Percentiles rank a stretch among this genome's conserved stretches.
Conservation (phyloP, 2,329 filamentous ascomycete genomes). For the Ophiocordyceps camponoti-saundersi region DNA sequence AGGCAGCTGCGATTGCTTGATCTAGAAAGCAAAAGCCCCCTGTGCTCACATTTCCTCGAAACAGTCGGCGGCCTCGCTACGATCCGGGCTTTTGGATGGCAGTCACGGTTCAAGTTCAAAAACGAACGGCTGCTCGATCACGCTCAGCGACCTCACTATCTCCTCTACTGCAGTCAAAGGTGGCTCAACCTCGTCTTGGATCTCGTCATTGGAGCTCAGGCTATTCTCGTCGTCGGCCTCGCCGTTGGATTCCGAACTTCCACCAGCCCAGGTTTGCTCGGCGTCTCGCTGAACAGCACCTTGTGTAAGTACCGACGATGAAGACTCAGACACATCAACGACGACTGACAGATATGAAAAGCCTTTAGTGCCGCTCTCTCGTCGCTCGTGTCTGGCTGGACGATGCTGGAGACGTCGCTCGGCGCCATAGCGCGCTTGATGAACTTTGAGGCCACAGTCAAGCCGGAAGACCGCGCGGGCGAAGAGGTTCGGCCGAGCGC, state of each 20-base stretch:
- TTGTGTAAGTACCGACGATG: slow-evolving; percentile 1
- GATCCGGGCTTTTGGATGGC: slow-evolving; percentile 37
- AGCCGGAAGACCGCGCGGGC: background rate
- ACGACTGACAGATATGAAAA: background rate
- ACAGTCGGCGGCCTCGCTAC: slow-evolving; percentile 25
- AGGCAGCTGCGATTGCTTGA: slow-evolving; percentile 18
- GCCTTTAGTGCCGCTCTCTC: slow-evolving; percentile 3
- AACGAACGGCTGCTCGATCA: slow-evolving; percentile 29
- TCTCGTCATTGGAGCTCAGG: slow-evolving; percentile 24
- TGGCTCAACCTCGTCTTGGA: slow-evolving; percentile 34
- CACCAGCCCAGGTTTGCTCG: slow-evolving; percentile 2
- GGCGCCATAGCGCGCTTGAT: slow-evolving; percentile 3
- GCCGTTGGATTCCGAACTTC: slow-evolving; percentile 11
- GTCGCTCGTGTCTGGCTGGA: slow-evolving; percentile 4
- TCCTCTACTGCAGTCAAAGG: slow-evolving; percentile 34
- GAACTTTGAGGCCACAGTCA: slow-evolving; percentile 1
- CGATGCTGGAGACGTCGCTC: slow-evolving; percentile 5
- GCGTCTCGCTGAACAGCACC: slow-evolving; percentile 4
- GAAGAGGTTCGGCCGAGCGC: background rate
- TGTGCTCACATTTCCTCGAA: slow-evolving; percentile 22
- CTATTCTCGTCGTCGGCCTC: slow-evolving; percentile 25
- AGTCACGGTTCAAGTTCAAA: slow-evolving; percentile 19
- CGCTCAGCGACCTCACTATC: slow-evolving; percentile 36
- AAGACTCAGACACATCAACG: background rate
- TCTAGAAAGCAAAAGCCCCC: slow-evolving; percentile 16